phyloP scores from a whole-genome alignment of 2,329 filamentous ascomycete genomes.

The Pestalotiopsis sp. region DNA sequence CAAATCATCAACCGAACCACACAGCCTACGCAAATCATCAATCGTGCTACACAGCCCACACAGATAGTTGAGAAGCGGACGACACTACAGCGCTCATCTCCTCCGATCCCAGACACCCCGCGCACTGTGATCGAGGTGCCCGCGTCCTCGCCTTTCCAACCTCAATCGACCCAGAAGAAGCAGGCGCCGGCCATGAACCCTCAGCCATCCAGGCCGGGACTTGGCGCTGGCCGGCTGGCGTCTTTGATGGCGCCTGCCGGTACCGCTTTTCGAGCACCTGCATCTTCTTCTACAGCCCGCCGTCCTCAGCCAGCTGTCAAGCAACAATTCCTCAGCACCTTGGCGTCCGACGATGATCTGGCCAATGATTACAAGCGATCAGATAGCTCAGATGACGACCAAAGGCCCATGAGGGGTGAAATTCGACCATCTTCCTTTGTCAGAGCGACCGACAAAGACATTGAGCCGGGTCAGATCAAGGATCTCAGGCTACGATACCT shows the following conservation, averaged over 20 bases:
- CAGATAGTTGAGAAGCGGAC: constrained; percentile 40
- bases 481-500: constrained; percentile 32
- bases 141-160: constrained; percentile 79
- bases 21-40: constrained; percentile 64
- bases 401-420: constrained; percentile 32
- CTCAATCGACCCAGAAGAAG: constrained; percentile 17
- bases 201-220: constrained; percentile 32
- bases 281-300: constrained; percentile 25
- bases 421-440: constrained; percentile 34
- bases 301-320: constrained; percentile 34
- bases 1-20: constrained; percentile 51
- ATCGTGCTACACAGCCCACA: constrained; percentile 43
- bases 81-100: constrained; percentile 33
- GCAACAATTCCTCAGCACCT: constrained; percentile 27
- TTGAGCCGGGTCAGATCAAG: constrained; percentile 30
- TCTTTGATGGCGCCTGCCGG: constrained; percentile 75
- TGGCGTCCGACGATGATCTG: constrained; percentile 35
- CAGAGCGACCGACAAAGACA: constrained; percentile 26
- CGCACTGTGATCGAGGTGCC: constrained; percentile 71
- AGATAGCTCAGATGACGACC: constrained; percentile 34
- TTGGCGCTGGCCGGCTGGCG: constrained; percentile 45
- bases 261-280: constrained; percentile 65
- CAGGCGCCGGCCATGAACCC: constrained; percentile 4
- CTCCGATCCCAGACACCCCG: constrained; percentile 45
- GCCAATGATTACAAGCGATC: constrained; percentile 32